Evolutionary conservation across 768 basidiomycete species (phyloP).

Genomic region (Termitomyces sp.): DNA sequence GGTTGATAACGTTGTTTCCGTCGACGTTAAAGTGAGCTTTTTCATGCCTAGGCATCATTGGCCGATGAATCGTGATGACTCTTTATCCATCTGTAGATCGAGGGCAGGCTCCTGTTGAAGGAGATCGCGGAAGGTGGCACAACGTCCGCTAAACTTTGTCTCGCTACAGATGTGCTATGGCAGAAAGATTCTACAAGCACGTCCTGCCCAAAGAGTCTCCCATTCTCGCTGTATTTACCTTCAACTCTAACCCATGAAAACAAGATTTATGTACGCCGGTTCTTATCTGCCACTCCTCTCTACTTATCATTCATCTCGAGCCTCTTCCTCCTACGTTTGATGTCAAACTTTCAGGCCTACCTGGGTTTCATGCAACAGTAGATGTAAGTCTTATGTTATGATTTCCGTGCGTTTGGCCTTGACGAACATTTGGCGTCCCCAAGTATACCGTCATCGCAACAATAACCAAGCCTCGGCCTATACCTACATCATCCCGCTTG

Average conservation of each 20-base stretch:
- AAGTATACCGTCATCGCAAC: constrained; percentile 55
- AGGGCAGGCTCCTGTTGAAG: constrained; percentile 51
- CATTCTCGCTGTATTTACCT: constrained; percentile 55
- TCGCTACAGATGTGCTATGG: constrained; percentile 54
- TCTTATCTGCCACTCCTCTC: not conserved
- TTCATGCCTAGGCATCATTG: not conserved
- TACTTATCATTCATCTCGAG: constrained; percentile 27
- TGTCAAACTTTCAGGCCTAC: constrained; percentile 63
- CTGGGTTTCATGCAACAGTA: constrained; percentile 65
- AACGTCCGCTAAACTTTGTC: constrained; percentile 43
- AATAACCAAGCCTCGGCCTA: constrained; percentile 38
- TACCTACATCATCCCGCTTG: constrained; percentile 27
- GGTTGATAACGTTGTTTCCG: constrained; percentile 47
- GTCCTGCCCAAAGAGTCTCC: constrained; percentile 46
- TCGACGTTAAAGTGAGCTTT: constrained; percentile 55
- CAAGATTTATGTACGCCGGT: constrained; percentile 46
- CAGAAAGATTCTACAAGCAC: constrained; percentile 35
- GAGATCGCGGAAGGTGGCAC: constrained; percentile 69
- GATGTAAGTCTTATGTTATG: constrained; percentile 27
- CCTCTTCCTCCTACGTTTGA: constrained; percentile 67
- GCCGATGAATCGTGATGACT: not conserved
- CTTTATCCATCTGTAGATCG: constrained; percentile 37
- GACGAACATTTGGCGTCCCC: not conserved
- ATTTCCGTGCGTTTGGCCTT: not conserved
- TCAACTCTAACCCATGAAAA: constrained; percentile 50